Conservation (phyloP, 2,329 filamentous ascomycete species). For the Fusarium sterilihyphosum region DNA sequence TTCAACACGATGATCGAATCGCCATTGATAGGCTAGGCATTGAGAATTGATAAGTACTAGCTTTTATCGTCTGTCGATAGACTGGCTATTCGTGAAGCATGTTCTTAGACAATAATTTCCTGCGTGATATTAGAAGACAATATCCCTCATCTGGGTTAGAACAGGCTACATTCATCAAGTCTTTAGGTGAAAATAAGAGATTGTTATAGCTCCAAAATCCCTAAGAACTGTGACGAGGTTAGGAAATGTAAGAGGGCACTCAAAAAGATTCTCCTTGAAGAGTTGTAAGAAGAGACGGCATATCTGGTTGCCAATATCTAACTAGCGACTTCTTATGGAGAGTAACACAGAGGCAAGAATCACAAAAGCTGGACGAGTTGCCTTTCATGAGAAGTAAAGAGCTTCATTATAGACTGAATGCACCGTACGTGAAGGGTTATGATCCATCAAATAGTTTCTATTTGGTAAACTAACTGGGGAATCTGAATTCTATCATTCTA, state of each 20-base stretch:
- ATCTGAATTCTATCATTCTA: accelerated
- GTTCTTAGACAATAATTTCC: accelerated
- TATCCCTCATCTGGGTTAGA: accelerated
- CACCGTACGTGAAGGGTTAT: background rate
- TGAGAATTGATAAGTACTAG: background rate
- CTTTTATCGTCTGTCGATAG: background rate
- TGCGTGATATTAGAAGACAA: too few species aligned
- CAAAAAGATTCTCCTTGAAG: too few species aligned
- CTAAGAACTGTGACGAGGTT: background rate
- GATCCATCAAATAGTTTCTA: background rate
- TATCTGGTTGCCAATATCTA: accelerated
- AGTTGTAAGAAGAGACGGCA: accelerated
- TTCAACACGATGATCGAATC: background rate
- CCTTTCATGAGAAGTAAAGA: background rate
- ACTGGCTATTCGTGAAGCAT: background rate
- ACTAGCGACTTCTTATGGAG: background rate
- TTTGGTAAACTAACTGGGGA: accelerated
- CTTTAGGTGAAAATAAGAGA: accelerated
- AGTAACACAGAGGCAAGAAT: accelerated
- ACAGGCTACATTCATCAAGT: accelerated
- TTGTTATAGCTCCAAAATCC: background rate
- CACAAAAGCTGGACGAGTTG: background rate
- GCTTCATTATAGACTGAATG: background rate
- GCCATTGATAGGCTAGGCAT: background rate
- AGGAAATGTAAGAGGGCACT: background rate